Evolutionary conservation across 1,284 basidiomycete species (phyloP), one percentile per base, ranked within the genome.

Genomic region (Neonothopanus nambi): DNA sequence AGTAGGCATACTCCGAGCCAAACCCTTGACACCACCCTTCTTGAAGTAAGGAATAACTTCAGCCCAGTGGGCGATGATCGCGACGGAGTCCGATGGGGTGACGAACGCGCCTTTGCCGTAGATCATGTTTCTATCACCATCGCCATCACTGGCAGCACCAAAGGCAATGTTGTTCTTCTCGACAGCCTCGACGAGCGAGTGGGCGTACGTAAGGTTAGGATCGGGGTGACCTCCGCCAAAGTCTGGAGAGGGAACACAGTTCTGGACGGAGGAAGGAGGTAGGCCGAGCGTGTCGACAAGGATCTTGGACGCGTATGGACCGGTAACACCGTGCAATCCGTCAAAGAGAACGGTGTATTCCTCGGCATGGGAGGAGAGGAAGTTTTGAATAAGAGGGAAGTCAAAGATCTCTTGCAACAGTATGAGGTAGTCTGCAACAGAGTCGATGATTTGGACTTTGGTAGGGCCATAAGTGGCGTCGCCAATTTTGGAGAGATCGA

Each of bases 101-200:
- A 99, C 97, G 72, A 99, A 99, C 28, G 96, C 97, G 61, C 90
- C 88, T 72, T 93, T 91, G 65, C 96, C 97, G 74, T 99, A 98
- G 70, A 99, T 99, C 96, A 99, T 99, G 81, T 99, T 99, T 57
- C 96, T 79, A 73, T 99, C 96, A 40, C 96, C 96, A 66, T 99
- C 96, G 46, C 96, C 96, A 69, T 99, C 96, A 58, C 89, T 93
- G 4, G 96, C 96, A 33, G 97, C 97, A 57, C 96, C 96, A 65
- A 99, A 99, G 46, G 85, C 79, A 63, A 99, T 95, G 63, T 85
- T 81, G 52, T 92, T 81, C 65, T 78, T 78, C 73, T 99, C 95
- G 37, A 99, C 96, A 17, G 80, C 87, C 60, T 95, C 92, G 47
- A 99, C 96, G 52, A 99, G 87, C 24, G 88, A 82, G 75, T 95